Conservation (phyloP, 306 rosid species). For the Quercus rubra region DNA sequence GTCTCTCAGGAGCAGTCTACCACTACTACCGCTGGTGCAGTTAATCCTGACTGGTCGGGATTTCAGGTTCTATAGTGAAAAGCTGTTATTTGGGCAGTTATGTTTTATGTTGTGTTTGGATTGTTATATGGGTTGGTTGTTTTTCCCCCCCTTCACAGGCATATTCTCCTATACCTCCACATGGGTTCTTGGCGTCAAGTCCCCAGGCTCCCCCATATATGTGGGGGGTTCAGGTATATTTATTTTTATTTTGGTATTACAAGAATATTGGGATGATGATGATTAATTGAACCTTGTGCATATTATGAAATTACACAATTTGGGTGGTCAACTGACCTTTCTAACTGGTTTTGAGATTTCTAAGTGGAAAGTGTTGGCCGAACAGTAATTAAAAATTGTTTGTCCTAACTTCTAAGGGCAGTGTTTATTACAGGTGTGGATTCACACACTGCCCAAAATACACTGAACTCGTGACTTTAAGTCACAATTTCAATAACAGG, state of each 20-base stretch:
- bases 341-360: not conserved
- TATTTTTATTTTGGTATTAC: not conserved
- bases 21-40: conserved; percentile 52
- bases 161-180: conserved; percentile 93
- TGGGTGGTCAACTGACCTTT: not conserved
- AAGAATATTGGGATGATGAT: not conserved
- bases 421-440: no score
- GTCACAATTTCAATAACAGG: not conserved
- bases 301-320: not conserved
- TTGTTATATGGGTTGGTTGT: conserved; percentile 19
- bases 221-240: conserved; percentile 98
- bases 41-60: conserved; percentile 94
- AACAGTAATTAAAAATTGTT: not conserved
- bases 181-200: conserved; percentile 85
- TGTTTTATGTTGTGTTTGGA: conserved; percentile 26
- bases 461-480: no score
- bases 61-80: conserved; percentile 68
- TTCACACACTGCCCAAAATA: no score
- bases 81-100: conserved; percentile 13
- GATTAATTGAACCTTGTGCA: conserved; percentile 6
- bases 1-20: conserved; percentile 77
- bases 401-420: no score
- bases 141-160: conserved; percentile 45
- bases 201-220: conserved; percentile 96
- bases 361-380: not conserved